Conservation (phyloP, 2,329 filamentous ascomycete species). For the Paracamarosporium sp. region DNA sequence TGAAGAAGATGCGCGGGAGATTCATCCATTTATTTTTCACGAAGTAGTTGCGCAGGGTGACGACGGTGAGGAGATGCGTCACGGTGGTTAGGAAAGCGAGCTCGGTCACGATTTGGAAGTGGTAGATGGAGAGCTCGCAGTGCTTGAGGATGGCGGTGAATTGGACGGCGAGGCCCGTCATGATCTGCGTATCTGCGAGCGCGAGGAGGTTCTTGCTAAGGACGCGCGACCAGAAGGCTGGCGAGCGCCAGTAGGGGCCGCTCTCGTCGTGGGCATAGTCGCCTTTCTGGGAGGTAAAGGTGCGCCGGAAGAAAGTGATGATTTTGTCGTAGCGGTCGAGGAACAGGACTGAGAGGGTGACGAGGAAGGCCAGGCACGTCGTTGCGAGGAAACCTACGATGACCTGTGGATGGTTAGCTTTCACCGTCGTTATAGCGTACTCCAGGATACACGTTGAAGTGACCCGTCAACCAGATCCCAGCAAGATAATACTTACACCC, state of each 20-base stretch:
- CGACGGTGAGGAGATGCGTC: conserved; percentile 36
- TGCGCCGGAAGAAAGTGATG: conserved; percentile 21
- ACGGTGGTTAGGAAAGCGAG: conserved; percentile 40
- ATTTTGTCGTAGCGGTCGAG: conserved; percentile 31
- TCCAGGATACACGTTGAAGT: no score
- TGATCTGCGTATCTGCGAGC: conserved; percentile 38
- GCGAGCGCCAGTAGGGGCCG: conserved; percentile 34
- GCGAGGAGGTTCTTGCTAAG: conserved; percentile 41
- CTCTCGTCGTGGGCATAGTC: conserved; percentile 20
- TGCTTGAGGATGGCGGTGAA: conserved; percentile 40
- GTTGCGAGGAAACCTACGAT: conserved; percentile 36
- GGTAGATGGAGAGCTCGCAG: conserved; percentile 38
- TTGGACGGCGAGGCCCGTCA: conserved; percentile 39
- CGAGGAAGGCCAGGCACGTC: conserved; percentile 36
- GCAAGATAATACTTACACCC: conserved; percentile 21
- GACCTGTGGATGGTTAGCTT: conserved; percentile 21
- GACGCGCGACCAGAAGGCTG: conserved; percentile 36
- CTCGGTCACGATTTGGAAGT: conserved; percentile 37
- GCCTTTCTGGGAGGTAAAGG: conserved; percentile 17
- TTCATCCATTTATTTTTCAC: conserved; percentile 41
- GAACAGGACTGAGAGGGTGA: conserved; percentile 36
- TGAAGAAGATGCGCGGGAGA: conserved; percentile 39
- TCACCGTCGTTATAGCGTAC: no score
- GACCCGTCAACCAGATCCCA: no score
- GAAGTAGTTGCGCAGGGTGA: conserved; percentile 38